phyloP scores from a whole-genome alignment of 1,139 yeast genomes.

The Geotrichum aggregatum region DNA sequence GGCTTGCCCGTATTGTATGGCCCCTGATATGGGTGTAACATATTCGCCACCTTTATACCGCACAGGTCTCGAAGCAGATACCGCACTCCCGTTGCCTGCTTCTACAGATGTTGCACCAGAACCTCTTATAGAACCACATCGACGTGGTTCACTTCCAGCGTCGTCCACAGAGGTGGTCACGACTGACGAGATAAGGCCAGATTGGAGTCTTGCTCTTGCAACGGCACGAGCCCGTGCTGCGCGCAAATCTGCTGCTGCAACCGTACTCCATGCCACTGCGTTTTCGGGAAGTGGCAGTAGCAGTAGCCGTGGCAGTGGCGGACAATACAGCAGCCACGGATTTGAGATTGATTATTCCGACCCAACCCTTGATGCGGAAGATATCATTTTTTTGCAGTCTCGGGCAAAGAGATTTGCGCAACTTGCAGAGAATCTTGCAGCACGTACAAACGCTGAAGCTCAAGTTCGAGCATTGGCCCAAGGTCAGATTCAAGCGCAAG shows the following conservation, averaged over 20 bases:
- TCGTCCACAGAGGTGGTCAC: conserved; percentile 57
- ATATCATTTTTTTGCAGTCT: too few relatives aligned
- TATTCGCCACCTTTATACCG: conserved; percentile 57
- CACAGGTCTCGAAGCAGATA: conserved; percentile 31
- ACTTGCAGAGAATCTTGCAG: too few relatives aligned
- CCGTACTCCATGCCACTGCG: conserved; percentile 87
- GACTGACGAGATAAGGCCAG: conserved; percentile 81
- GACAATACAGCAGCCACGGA: too few relatives aligned
- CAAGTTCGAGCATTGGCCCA: too few relatives aligned
- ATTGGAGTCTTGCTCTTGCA: conserved; percentile 75
- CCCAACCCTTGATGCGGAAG: too few relatives aligned
- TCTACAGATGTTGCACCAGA: not conserved
- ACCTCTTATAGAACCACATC: not conserved
- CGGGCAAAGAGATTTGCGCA: too few relatives aligned
- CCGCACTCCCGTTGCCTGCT: not conserved
- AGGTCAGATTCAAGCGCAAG: too few relatives aligned
- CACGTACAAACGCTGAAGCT: too few relatives aligned
- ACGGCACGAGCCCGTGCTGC: conserved; percentile 75
- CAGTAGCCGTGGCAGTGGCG: too few relatives aligned
- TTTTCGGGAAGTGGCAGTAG: conserved; percentile 31
- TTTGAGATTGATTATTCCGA: too few relatives aligned
- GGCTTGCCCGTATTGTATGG: conserved; percentile 90
- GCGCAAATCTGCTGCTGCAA: conserved; percentile 87
- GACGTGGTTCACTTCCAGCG: conserved; percentile 31
- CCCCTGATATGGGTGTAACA: conserved; percentile 77